Base-by-base conservation (phyloP, 2,329 filamentous ascomycete genomes). In the Botryosphaeria dothidea region DNA sequence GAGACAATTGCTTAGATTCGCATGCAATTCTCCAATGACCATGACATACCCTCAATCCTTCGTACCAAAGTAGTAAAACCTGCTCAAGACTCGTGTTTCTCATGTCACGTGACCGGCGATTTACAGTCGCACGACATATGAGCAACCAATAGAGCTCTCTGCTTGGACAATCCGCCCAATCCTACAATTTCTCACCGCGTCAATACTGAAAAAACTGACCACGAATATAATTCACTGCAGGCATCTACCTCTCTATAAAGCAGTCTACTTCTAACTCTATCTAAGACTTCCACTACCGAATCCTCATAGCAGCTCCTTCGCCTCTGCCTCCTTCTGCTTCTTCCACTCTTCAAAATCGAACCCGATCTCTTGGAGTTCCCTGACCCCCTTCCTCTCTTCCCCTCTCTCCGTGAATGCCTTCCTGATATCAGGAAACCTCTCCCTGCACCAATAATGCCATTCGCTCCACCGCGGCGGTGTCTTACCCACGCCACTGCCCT, bases 371-470 rank as follows among this genome's bases (percentile, higher is more conserved):
- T 86, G 84, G 23, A 96, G 74, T 3, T 82, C 87, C 73, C 78
- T 89, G 9, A 92, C 88, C 6, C 77, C 80, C 52, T 75, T 69
- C 65, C 86, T 81, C 54, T 76, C 74, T 38, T 88, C 84, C 0
- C 92, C 92, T 41, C 81, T 80, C 67, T 84, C 81, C 65, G 89
- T 85, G 74, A 95, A 97, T 31, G 84, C 85, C 69, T 88, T 84
- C 76, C 92, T 91, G 38, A 93, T 91, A 13, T 88, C 82, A 0
- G 85, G 82, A 69, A 90, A 91, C 3, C 88, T 82, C 65, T 85
- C 83, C 19, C 93, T 83, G 72, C 90, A 84, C 92, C 92, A 96
- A 61, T 87, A 85, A 70, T 90, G 81, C 76, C 88, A 85, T 52
- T 87, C 85, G 8, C 85, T 84, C 93, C 93, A 97, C 27, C 79